Percentiles rank a stretch among this genome's conserved stretches.
phyloP scores from a whole-genome alignment of 768 basidiomycete species.

The Lactarius evosmus region DNA sequence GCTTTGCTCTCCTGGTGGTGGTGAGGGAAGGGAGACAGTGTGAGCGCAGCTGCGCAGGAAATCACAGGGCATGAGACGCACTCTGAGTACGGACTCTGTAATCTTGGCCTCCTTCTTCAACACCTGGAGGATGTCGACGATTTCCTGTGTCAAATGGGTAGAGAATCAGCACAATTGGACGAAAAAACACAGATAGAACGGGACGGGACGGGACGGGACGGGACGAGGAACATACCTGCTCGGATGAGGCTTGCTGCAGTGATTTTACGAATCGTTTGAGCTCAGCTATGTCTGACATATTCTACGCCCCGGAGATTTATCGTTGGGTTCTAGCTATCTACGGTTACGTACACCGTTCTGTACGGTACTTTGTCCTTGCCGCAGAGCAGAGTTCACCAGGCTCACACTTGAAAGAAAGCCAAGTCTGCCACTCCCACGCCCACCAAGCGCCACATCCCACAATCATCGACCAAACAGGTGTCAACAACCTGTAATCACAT shows the following conservation, averaged over 20 bases:
- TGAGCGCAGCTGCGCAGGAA: slow-evolving; percentile 22
- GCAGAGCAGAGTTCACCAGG: slow-evolving; percentile 4
- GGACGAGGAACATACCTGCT: slow-evolving; percentile 21
- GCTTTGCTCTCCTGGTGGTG: slow-evolving; percentile 78
- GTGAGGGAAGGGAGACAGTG: not conserved
- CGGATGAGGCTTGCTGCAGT: slow-evolving; percentile 24
- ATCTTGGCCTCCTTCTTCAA: slow-evolving; percentile 67
- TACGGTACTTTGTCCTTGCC: slow-evolving; percentile 19
- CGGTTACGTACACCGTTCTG: slow-evolving; percentile 16
- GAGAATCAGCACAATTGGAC: slow-evolving; percentile 33
- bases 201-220: slow-evolving; percentile 7
- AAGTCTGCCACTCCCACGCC: not conserved
- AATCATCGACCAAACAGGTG: not conserved
- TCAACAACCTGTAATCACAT: slow-evolving; percentile 3
- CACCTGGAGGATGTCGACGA: slow-evolving; percentile 53
- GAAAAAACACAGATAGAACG: slow-evolving; percentile 28
- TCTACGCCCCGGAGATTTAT: slow-evolving; percentile 10
- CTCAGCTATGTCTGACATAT: slow-evolving; percentile 27
- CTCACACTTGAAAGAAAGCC: not conserved
- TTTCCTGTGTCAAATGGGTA: slow-evolving; percentile 47
- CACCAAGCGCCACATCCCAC: too few relatives aligned
- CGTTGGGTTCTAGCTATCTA: slow-evolving; percentile 24
- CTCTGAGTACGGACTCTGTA: slow-evolving; percentile 71
- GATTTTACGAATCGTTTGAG: slow-evolving; percentile 29
- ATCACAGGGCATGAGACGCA: slow-evolving; percentile 43